These are phyloP conservation scores for Aspergillus quadrilineatus DNA, from an alignment of 2,329 filamentous ascomycete species.

Conservation along the genomic window DNA sequence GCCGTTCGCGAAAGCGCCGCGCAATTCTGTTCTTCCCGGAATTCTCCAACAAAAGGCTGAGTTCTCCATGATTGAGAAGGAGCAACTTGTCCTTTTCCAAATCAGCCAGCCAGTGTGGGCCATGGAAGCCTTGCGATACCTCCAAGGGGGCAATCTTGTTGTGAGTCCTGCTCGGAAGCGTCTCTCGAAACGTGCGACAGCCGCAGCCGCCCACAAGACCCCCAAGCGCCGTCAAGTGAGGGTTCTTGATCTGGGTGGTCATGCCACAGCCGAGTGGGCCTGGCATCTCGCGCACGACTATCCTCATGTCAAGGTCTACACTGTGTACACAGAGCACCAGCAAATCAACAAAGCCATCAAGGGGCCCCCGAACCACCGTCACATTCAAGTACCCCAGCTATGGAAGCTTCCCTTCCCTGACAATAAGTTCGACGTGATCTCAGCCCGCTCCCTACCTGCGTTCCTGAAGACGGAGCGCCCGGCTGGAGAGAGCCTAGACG, in stretches of 20 bases:
- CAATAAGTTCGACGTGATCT: slow-evolving; percentile 87
- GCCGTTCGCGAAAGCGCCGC: slow-evolving; percentile 68
- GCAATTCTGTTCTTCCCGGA: slow-evolving; percentile 63
- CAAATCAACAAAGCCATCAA: slow-evolving; percentile 72
- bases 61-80: slow-evolving; percentile 61
- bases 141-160: slow-evolving; percentile 62
- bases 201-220: slow-evolving; percentile 23
- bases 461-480: slow-evolving; percentile 70
- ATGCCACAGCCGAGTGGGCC: slow-evolving; percentile 86
- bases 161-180: slow-evolving; percentile 52
- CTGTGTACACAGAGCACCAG: slow-evolving; percentile 75
- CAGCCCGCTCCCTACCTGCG: slow-evolving; percentile 80
- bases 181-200: slow-evolving; percentile 30
- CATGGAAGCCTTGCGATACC: slow-evolving; percentile 59
- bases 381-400: slow-evolving; percentile 72
- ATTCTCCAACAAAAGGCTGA: slow-evolving; percentile 53
- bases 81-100: slow-evolving; percentile 76
- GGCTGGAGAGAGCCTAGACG: slow-evolving; percentile 68
- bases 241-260: slow-evolving; percentile 83
- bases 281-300: slow-evolving; percentile 90
- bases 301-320: slow-evolving; percentile 82
- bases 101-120: slow-evolving; percentile 61
- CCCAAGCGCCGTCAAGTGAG: slow-evolving; percentile 53
- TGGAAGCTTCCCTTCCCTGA: slow-evolving; percentile 82
- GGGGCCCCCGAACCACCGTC: slow-evolving; percentile 83